A percentile compares a stretch with the other conserved stretches of the same genome.
Conservation (phyloP, 1,284 basidiomycete species). For the Puccinia triticina region DNA sequence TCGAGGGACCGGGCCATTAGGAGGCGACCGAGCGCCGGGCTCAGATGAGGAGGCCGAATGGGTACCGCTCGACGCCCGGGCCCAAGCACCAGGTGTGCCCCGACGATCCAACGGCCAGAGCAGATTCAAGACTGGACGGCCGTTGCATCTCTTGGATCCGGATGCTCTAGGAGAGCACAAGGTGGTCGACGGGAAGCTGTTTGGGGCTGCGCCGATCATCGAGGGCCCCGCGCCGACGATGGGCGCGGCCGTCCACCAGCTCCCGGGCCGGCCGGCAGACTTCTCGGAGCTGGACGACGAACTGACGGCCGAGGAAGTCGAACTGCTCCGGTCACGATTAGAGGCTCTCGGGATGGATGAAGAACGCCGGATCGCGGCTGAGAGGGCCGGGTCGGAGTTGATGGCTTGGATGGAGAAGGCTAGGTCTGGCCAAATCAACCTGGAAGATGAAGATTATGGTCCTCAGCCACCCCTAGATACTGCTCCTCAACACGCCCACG, state of each 20-base stretch:
- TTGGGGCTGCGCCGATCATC: conserved; percentile 26
- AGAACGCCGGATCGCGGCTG: conserved; percentile 37
- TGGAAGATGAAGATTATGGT: conserved; percentile 10
- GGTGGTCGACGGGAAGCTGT: conserved; percentile 41
- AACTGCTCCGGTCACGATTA: conserved; percentile 27
- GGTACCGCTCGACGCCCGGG: conserved; percentile 36
- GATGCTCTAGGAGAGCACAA: background rate
- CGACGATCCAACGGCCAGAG: background rate
- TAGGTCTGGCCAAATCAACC: conserved; percentile 34
- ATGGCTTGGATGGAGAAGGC: conserved; percentile 49
- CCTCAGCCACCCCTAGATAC: background rate
- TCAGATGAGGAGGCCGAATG: conserved; percentile 43
- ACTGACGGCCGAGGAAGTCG: conserved; percentile 34
- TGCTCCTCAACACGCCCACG: background rate
- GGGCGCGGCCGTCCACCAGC: conserved; percentile 31
- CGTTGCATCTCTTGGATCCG: conserved; percentile 1
- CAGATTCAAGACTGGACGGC: conserved; percentile 36
- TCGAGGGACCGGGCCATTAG: conserved; percentile 40
- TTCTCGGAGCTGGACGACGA: conserved; percentile 36
- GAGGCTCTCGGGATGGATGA: conserved; percentile 46
- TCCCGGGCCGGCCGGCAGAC: conserved; percentile 16
- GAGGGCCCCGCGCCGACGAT: conserved; percentile 23
- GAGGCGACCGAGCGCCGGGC: conserved; percentile 25
- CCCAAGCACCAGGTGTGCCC: conserved; percentile 31
- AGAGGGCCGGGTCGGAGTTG: conserved; percentile 26